Percentiles rank a stretch among this genome's conserved stretches.
phyloP scores from a whole-genome alignment of 2,329 filamentous ascomycete genomes.

The Ceratocystis alfenasii region DNA sequence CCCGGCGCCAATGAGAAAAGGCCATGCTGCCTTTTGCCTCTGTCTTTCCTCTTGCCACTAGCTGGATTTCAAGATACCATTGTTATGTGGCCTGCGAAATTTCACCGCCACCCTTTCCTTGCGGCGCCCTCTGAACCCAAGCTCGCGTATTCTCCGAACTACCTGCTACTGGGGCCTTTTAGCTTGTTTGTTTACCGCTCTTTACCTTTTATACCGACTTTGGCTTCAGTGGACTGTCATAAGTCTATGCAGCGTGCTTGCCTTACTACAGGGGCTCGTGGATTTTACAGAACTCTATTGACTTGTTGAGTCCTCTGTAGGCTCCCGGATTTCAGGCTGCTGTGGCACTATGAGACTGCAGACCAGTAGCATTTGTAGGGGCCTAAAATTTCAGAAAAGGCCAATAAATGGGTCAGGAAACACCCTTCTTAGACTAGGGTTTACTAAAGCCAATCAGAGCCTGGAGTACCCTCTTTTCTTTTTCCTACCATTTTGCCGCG shows the following conservation, averaged over 20 bases:
- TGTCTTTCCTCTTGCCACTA: neutral
- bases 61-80: neutral
- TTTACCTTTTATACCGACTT: neutral
- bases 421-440: neutral
- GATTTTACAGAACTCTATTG: neutral
- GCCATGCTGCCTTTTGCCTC: neutral
- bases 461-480: constrained; percentile 1
- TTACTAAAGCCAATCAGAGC: neutral
- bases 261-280: neutral
- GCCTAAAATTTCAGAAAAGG: neutral
- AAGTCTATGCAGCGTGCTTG: too few relatives aligned
- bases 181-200: neutral
- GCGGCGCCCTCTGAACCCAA: neutral
- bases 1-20: neutral
- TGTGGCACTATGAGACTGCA: neutral
- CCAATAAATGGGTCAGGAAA: neutral
- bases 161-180: neutral
- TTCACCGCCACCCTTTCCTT: constrained; percentile 2
- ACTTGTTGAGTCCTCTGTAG: neutral
- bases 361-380: neutral
- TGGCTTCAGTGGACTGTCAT: neutral
- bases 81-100: neutral
- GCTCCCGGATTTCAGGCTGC: neutral
- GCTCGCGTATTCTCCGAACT: neutral
- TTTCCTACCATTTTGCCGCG: constrained; percentile 1